These are phyloP conservation scores for Sporothrix inflata DNA, from an alignment of 2,329 filamentous ascomycete species.

Conservation along the genomic window DNA sequence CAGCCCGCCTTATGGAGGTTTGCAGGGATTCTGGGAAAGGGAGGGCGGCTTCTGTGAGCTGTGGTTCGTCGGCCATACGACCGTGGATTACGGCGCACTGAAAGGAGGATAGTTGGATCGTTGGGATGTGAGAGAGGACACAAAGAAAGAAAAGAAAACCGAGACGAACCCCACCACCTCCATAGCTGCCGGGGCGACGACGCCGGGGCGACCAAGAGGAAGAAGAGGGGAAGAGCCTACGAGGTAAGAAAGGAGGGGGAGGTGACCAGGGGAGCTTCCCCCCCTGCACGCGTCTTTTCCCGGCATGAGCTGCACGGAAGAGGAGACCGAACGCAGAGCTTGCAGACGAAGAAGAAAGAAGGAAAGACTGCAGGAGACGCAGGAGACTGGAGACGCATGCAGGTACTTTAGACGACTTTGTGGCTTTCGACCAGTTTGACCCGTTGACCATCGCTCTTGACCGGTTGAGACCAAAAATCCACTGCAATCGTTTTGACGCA, in stretches of 20 bases:
- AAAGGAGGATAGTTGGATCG: constrained; percentile 1
- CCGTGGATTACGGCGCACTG: not conserved
- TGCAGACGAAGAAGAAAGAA: not conserved
- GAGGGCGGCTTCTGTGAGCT: not conserved
- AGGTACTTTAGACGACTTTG: constrained; percentile 7
- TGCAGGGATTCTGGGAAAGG: not conserved
- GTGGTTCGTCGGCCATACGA: constrained; percentile 8
- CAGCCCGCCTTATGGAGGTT: constrained; percentile 20
- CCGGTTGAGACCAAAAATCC: not conserved
- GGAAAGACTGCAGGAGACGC: not conserved
- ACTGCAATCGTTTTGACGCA: constrained; percentile 6
- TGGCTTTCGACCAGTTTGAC: not conserved
- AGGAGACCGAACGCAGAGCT: not conserved
- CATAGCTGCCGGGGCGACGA: constrained; percentile 28
- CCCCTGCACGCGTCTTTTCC: constrained; percentile 3
- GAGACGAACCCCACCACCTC: constrained; percentile 13
- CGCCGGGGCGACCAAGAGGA: constrained; percentile 21
- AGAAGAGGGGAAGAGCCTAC: not conserved
- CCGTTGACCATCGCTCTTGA: not conserved
- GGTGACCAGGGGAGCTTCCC: constrained; percentile 4
- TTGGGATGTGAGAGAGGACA: not conserved
- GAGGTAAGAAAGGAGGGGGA: not conserved
- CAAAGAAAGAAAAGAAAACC: not conserved
- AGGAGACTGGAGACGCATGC: constrained; percentile 8
- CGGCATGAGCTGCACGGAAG: not conserved